Conservation (phyloP, 192 early-diverging fungal species). For the Coemansia sp. region DNA sequence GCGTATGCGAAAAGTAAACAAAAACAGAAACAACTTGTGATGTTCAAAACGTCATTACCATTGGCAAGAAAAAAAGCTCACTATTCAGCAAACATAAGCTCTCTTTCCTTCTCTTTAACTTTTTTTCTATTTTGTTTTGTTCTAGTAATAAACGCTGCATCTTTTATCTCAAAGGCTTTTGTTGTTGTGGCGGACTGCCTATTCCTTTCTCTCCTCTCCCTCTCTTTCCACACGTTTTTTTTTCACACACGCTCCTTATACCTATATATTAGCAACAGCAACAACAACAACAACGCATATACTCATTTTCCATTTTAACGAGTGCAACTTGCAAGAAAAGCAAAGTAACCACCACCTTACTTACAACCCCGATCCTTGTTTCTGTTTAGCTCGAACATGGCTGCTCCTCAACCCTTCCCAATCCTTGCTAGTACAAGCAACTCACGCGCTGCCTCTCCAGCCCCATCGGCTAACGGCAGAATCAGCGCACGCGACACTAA, state of each 20-base stretch:
- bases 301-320: too few species aligned
- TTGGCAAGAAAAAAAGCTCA: background rate
- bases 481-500: background rate
- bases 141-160: background rate
- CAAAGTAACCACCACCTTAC: background rate
- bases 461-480: constrained; percentile 2
- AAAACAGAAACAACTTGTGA: background rate
- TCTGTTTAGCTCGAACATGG: constrained; percentile 11
- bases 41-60: background rate
- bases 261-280: background rate
- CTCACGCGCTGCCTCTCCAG: constrained; percentile 46
- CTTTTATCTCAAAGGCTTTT: background rate
- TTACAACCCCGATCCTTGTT: background rate
- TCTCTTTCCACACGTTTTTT: background rate
- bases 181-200: background rate
- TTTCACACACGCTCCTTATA: background rate
- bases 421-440: constrained; percentile 37
- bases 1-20: too few species aligned
- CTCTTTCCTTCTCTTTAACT: background rate
- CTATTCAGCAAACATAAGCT: background rate
- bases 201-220: background rate
- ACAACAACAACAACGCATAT: background rate
- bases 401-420: constrained; percentile 33
- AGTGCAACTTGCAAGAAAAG: too few species aligned
- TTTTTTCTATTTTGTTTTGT: background rate